Conservation (phyloP, 2,329 filamentous ascomycete genomes). For the Shiraia sp. region DNA sequence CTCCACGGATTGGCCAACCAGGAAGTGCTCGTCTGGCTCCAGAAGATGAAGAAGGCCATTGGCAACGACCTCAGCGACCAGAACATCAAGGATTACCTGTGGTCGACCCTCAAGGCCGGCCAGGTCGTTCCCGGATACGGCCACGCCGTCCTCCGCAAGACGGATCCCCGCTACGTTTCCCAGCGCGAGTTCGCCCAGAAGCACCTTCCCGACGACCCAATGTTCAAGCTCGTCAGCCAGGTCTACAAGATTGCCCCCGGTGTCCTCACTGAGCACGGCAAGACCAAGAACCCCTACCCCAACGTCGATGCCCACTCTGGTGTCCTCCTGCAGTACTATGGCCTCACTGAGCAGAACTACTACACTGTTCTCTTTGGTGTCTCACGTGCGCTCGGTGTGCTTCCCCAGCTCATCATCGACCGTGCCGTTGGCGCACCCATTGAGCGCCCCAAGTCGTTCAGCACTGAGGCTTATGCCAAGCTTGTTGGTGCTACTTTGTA, state of each 20-base stretch:
- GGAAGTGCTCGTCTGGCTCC: constrained; percentile 98
- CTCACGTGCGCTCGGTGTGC: constrained; percentile 94
- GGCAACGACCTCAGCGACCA: constrained; percentile 95
- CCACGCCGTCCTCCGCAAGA: constrained; percentile 99
- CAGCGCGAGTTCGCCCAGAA: constrained; percentile 96
- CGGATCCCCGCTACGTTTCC: constrained; percentile 96
- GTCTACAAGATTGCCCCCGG: constrained; percentile 99
- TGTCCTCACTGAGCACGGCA: constrained; percentile 98
- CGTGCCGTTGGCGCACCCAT: constrained; percentile 95
- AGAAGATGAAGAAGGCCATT: constrained; percentile 95
- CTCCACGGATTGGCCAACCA: constrained; percentile 99
- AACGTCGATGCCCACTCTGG: constrained; percentile 99
- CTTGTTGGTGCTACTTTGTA: constrained; percentile 88
- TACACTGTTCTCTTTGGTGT: constrained; percentile 99
- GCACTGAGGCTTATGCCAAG: constrained; percentile 94
- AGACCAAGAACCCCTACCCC: constrained; percentile 99
- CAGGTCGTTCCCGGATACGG: constrained; percentile 98
- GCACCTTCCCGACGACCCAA: constrained; percentile 94
- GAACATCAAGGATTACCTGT: constrained; percentile 98
- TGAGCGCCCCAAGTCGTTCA: constrained; percentile 99
- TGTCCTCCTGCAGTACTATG: constrained; percentile 99
- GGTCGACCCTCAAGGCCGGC: constrained; percentile 92
- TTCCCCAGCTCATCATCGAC: constrained; percentile 99
- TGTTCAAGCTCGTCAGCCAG: constrained; percentile 99
- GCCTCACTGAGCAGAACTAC: constrained; percentile 97